Conservation (phyloP, 495 filamentous ascomycete species). For the Oidiodendron maius region DNA sequence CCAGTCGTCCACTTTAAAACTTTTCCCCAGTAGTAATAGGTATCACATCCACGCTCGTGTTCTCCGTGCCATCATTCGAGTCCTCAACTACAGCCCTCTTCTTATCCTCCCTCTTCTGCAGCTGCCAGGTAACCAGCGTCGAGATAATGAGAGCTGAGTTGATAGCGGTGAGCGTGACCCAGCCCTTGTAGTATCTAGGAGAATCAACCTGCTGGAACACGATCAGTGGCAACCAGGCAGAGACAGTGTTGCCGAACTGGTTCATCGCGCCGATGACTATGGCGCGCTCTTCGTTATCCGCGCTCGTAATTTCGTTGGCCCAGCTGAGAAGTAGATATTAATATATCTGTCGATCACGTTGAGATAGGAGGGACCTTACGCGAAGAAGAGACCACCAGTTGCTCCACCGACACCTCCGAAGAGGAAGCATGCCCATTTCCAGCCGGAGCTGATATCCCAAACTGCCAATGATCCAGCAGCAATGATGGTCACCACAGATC, state of each 20-base stretch:
- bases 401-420: neutral
- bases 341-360: conserved; percentile 3
- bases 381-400: conserved; percentile 22
- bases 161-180: too few relatives aligned
- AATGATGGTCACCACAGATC: conserved; percentile 23
- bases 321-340: conserved; percentile 30
- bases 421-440: conserved; percentile 17
- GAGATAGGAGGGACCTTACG: too few relatives aligned
- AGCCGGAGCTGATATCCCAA: conserved; percentile 24
- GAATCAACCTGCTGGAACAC: conserved; percentile 49
- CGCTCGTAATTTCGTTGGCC: conserved; percentile 46
- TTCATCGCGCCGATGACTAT: conserved; percentile 33
- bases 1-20: too few relatives aligned
- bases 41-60: too few relatives aligned
- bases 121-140: too few relatives aligned
- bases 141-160: too few relatives aligned
- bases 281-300: conserved; percentile 47
- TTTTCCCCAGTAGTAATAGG: too few relatives aligned
- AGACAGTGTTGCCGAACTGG: conserved; percentile 30
- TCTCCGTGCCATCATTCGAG: too few relatives aligned
- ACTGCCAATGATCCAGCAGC: neutral
- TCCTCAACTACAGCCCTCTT: too few relatives aligned
- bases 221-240: conserved; percentile 42
- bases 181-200: conserved; percentile 41
- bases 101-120: too few relatives aligned